phyloP scores from a whole-genome alignment of 495 filamentous ascomycete genomes.

The Trichoderma asperelloides region DNA sequence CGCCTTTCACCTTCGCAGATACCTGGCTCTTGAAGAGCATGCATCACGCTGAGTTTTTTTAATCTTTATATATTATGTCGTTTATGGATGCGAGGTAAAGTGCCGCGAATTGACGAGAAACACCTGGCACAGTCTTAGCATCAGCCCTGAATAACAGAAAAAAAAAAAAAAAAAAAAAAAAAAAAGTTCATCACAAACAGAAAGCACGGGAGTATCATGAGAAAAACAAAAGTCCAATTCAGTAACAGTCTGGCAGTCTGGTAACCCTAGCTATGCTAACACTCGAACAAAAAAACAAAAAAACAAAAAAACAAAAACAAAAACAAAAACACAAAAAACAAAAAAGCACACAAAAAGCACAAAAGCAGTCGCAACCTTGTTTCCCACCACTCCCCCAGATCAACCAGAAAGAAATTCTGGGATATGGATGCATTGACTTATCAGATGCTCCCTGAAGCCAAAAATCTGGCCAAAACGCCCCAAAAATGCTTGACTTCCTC shows the following conservation, averaged over 20 bases:
- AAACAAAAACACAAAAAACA: neutral
- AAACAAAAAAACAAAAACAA: neutral
- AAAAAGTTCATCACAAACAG: neutral
- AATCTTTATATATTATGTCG: neutral
- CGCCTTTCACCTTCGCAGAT: neutral
- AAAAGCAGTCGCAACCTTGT: neutral
- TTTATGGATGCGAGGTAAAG: neutral
- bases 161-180: neutral
- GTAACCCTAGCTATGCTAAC: neutral
- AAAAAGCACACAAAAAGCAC: neutral
- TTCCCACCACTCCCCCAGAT: neutral
- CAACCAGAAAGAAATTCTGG: neutral
- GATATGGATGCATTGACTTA: neutral
- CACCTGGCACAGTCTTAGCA: neutral
- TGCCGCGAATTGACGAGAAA: neutral
- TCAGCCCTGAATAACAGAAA: neutral
- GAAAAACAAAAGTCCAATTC: neutral
- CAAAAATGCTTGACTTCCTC: neutral
- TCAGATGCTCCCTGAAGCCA: neutral
- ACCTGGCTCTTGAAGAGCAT: neutral
- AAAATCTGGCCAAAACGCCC: neutral
- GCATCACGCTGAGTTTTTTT: neutral
- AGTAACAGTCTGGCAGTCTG: neutral
- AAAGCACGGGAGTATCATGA: neutral
- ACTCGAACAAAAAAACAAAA: neutral